Percentiles rank a stretch among this genome's conserved stretches.
phyloP scores from a whole-genome alignment of 169 alveolate genomes.

The Eimeria necatrix region DNA sequence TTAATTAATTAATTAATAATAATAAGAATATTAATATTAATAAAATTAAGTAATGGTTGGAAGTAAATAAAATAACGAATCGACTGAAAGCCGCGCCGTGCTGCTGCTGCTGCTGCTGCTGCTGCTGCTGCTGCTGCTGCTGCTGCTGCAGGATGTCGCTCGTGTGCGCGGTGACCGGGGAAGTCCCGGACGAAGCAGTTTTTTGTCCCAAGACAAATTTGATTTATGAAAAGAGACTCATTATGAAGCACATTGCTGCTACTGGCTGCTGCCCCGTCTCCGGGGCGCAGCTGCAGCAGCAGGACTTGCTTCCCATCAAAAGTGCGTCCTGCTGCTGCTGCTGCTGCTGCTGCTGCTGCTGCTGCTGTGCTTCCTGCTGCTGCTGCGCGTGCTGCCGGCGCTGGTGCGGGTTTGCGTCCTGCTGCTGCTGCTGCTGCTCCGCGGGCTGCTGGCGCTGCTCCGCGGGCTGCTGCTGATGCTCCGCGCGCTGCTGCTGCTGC shows the following conservation, averaged over 20 bases:
- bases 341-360: constrained; percentile 37
- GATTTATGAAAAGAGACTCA: constrained; percentile 85
- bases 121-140: constrained; percentile 35
- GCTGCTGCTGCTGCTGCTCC: background rate
- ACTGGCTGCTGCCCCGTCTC: constrained; percentile 84
- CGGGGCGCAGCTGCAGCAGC: constrained; percentile 49
- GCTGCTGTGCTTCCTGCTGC: background rate
- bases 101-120: constrained; percentile 31
- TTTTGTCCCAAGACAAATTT: constrained; percentile 84
- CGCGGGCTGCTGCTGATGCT: background rate
- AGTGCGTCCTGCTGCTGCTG: constrained; percentile 58
- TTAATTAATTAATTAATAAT: no score
- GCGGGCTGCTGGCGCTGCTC: background rate
- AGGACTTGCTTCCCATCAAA: constrained; percentile 77
- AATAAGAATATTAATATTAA: no score
- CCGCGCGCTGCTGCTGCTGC: constrained; percentile 11
- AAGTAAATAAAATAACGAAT: no score
- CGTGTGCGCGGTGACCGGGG: constrained; percentile 87
- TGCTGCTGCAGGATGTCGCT: constrained; percentile 65
- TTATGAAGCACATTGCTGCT: constrained; percentile 82
- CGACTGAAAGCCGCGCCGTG: no score
- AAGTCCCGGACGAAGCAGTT: constrained; percentile 87
- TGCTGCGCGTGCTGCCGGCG: background rate
- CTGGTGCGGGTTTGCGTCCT: background rate
- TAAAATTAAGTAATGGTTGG: no score